Evolutionary conservation across 179 eudicot genomes (phyloP), one percentile per base, ranked within the genome.

Genomic region (Spinacia oleracea): DNA sequence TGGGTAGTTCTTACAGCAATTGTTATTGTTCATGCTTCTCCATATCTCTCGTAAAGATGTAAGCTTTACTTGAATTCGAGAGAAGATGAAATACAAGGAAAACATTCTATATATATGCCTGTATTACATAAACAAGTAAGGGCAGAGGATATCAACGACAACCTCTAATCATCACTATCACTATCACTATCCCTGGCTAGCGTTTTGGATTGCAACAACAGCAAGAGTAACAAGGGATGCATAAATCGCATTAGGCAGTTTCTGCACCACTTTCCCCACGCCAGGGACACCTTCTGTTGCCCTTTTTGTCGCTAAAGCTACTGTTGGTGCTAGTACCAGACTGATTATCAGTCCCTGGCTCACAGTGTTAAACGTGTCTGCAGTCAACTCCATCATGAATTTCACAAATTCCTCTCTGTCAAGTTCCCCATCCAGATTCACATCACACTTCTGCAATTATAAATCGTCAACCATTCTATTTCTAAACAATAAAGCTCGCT

Each of bases 251-350:
- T 70, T 92, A 20, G 98, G 98, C 72, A 95, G 27, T 85, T 85
- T 95, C 75, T 95, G 89, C 66, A 95, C 90, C 75, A 93, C 87
- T 76, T 88, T 91, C 31, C 97, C 98, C 9, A 95, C 85, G 7
- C 86, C 87, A 0, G 98, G 98, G 67, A 93, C 90, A 1, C 94
- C 91, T 81, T 95, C 98, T 0, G 98, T 91, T 31, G 93, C 84
- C 88, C 87, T 86, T 86, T 91, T 93, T n/a, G 98, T 91, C 42
- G 91, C 84, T 74, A 95, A 3, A n/a, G 98, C 98, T n/a, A 93
- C 81, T 1, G 92, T 80, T 32, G 98, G 98, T 23, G 97, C 97
- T 5, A 87, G 89, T 8, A 92, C 89, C 73, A 93, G 78, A 16
- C 91, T 83, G 76, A 95, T 85, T 51, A 95, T 85, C 86, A 95